These are phyloP conservation scores for Tarenaya hassleriana DNA, from an alignment of 345 rosid species.

Conservation along the genomic window DNA sequence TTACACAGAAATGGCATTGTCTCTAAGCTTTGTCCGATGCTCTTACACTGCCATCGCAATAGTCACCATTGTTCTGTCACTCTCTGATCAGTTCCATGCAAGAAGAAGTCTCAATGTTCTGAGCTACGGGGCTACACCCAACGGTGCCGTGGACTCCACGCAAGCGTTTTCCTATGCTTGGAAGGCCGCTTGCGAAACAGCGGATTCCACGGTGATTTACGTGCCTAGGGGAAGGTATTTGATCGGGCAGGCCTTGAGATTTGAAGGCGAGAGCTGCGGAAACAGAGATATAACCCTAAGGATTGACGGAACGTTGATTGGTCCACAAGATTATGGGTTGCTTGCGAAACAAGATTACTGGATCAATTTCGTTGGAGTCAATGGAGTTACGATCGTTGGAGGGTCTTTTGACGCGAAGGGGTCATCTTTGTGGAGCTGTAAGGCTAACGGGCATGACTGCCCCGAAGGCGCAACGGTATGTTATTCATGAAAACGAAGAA, in stretches of 20 bases:
- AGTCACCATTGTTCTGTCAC: constrained; percentile 2
- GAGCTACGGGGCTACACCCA: constrained; percentile 39
- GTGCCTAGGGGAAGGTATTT: constrained; percentile 47
- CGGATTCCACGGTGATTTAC: constrained; percentile 23
- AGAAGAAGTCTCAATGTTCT: constrained; percentile 32
- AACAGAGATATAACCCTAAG: constrained; percentile 34
- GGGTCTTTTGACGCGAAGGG: constrained; percentile 56
- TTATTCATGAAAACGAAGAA: too few relatives aligned
- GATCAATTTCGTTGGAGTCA: constrained; percentile 41
- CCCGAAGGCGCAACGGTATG: constrained; percentile 58
- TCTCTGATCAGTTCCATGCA: constrained; percentile 19
- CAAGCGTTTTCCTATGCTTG: constrained; percentile 42
- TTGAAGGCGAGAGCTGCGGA: constrained; percentile 38
- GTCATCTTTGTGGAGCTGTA: constrained; percentile 49
- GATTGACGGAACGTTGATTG: constrained; percentile 45
- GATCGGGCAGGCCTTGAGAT: constrained; percentile 28
- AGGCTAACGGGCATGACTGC: constrained; percentile 31
- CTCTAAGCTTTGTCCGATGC: constrained; percentile 13
- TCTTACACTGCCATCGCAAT: constrained; percentile 1
- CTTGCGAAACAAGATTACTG: constrained; percentile 36
- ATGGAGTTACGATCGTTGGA: constrained; percentile 41
- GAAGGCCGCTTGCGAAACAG: constrained; percentile 35
- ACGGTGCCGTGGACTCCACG: constrained; percentile 36
- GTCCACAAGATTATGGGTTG: constrained; percentile 36
- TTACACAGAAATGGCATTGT: constrained; percentile 12